Conservation (phyloP, 495 filamentous ascomycete genomes). For the Aspergillus diversus region DNA sequence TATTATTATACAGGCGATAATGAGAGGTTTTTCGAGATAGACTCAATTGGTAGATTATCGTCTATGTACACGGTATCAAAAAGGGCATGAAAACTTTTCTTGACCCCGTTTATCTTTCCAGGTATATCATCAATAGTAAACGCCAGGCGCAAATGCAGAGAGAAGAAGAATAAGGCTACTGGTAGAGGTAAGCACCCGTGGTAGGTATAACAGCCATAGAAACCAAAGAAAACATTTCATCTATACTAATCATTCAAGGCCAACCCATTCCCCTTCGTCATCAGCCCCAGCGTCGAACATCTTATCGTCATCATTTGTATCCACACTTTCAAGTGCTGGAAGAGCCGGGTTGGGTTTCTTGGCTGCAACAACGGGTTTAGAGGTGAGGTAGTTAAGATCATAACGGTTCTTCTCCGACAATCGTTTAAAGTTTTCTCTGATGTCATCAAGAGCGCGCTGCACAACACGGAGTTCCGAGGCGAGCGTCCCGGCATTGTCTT, state of each 20-base stretch:
- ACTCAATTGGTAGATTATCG: slow-evolving; percentile 4
- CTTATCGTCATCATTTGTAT: slow-evolving; percentile 33
- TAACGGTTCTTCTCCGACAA: slow-evolving; percentile 87
- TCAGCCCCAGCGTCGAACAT: slow-evolving; percentile 43
- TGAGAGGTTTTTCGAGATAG: neutral
- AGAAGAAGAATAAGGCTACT: slow-evolving; percentile 18
- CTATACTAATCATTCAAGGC: slow-evolving; percentile 40
- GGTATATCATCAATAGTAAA: slow-evolving; percentile 42
- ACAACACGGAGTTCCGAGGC: slow-evolving; percentile 81
- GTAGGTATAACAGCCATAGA: slow-evolving; percentile 19
- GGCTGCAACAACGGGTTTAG: slow-evolving; percentile 42
- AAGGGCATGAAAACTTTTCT: slow-evolving; percentile 27
- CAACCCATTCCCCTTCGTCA: slow-evolving; percentile 41
- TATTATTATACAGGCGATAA: neutral
- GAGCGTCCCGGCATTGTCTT: slow-evolving; percentile 73
- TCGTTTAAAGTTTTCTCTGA: slow-evolving; percentile 71
- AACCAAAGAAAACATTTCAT: slow-evolving; percentile 23
- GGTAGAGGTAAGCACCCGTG: slow-evolving; percentile 15
- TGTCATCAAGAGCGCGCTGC: slow-evolving; percentile 72
- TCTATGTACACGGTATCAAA: slow-evolving; percentile 23
- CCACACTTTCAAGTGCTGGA: slow-evolving; percentile 33
- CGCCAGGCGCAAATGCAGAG: slow-evolving; percentile 51
- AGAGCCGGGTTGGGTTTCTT: slow-evolving; percentile 37
- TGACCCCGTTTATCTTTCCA: slow-evolving; percentile 29
- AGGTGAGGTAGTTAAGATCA: slow-evolving; percentile 78